phyloP scores from a whole-genome alignment of 1,139 yeast species.

The Pichia sp. region DNA sequence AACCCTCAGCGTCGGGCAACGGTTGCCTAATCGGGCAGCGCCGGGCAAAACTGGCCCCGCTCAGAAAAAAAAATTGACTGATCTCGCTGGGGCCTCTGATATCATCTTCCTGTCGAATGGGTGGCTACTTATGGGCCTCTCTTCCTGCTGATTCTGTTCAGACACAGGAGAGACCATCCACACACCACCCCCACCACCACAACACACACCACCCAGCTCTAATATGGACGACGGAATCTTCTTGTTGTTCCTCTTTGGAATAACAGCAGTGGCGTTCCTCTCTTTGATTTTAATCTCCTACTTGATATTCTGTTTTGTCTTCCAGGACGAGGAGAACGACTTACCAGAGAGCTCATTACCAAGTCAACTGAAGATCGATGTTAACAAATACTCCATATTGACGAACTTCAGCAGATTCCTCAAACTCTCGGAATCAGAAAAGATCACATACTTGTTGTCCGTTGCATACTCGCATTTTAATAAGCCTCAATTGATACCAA shows the following conservation, averaged over 20 bases:
- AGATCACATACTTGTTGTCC: constrained; percentile 12
- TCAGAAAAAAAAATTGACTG: too few species aligned
- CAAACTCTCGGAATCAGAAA: constrained; percentile 9
- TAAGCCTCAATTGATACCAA: constrained; percentile 41
- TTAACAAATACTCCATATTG: constrained; percentile 1
- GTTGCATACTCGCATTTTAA: constrained; percentile 33
- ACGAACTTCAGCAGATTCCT: not conserved
- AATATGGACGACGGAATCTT: constrained; percentile 8
- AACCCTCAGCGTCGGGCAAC: too few species aligned
- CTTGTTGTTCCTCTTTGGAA: constrained; percentile 8
- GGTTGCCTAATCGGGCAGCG: too few species aligned
- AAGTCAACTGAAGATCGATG: constrained; percentile 1
- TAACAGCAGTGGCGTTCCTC: constrained; percentile 2
- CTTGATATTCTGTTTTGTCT: constrained; percentile 2
- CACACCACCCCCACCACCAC: too few species aligned
- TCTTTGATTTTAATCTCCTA: constrained; percentile 4
- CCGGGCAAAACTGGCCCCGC: too few species aligned
- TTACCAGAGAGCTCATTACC: constrained; percentile 2
- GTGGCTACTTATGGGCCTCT: too few species aligned
- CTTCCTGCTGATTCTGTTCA: too few species aligned
- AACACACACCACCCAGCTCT: too few species aligned
- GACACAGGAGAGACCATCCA: too few species aligned
- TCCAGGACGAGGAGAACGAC: constrained; percentile 4
- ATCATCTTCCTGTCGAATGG: too few species aligned
- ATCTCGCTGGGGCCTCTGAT: too few species aligned